Base-by-base conservation (phyloP, 495 filamentous ascomycete genomes). In the Aspergillus indologenus region DNA sequence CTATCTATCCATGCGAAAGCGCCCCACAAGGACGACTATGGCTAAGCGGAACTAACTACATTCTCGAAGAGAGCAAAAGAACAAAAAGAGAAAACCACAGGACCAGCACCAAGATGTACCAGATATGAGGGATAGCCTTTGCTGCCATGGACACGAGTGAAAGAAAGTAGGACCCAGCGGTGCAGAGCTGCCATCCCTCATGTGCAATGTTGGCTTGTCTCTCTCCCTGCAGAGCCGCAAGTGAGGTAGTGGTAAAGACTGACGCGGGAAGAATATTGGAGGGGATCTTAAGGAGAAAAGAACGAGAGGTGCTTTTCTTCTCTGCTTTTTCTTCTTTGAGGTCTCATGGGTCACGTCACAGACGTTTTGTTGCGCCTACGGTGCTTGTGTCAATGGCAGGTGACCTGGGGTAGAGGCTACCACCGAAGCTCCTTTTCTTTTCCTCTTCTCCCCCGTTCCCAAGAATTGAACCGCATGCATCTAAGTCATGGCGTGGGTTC, bases 401-500 rank as follows among this genome's bases (percentile, higher is more conserved):
- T 57, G 31, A 6, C 52, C 29, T 17, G 34, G 34, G 23, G 24
- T 4, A 11, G 2, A 15, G 34, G 34, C 12, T 15, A 2, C 34
- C 34, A 15, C 34, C 6, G 34, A 40, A 40, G 12, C 34, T 8
- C 34, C 26, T 57, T n/a, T 49, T 48, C 31, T 44, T 23, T 45
- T 23, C 18, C 7, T 42, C 40, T 22, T 4, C 12, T 15, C 34
- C 34, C 34, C 34, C 6, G 5, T 40, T 15, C 12, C 34, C n/a
- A n/a, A 40, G 12, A 40, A 40, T 14, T 11, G 12, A 40, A 9
- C 5, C 2, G 12, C 34, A 40, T 40, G 34, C n/a, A 34, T 60
- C 54, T 73, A 84, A 44, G 75, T 76, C 77, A 85, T 86, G 14
- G 90, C 91, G 70, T 91, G 89, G 45, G 83, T 87, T 63, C 81